Evolutionary conservation across 2,329 filamentous ascomycete species (phyloP).

Genomic region (Ploettnerulaceae sp.): DNA sequence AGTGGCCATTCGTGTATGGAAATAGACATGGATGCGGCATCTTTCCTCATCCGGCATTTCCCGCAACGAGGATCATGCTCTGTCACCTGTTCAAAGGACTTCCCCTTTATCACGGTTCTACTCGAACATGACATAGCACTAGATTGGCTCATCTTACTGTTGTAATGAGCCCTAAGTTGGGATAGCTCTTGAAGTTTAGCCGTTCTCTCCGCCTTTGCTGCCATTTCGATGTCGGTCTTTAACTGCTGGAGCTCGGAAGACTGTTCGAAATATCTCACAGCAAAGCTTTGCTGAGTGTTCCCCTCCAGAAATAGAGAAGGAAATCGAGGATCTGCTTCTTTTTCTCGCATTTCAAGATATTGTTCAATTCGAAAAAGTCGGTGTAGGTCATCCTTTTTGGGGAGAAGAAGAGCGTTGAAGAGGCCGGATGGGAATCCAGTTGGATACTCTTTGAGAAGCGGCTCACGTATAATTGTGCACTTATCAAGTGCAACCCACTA

Average conservation of each 20-base stretch:
- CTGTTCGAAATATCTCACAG: slow-evolving; percentile 42
- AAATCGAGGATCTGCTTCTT: background rate
- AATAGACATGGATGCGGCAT: slow-evolving; percentile 41
- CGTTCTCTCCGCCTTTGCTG: slow-evolving; percentile 34
- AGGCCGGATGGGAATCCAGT: slow-evolving; percentile 39
- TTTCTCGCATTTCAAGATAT: slow-evolving; percentile 37
- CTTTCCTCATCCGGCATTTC: slow-evolving; percentile 33
- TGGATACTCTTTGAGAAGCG: slow-evolving; percentile 42
- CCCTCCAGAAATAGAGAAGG: background rate
- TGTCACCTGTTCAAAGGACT: background rate
- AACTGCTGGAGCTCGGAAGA: slow-evolving; percentile 37
- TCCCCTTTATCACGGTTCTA: background rate
- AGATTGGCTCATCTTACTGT: slow-evolving; percentile 8
- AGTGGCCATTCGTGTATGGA: slow-evolving; percentile 52
- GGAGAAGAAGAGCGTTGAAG: slow-evolving; percentile 42
- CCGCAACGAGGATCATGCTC: slow-evolving; percentile 28
- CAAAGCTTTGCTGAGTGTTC: slow-evolving; percentile 15
- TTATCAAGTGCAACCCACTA: slow-evolving; percentile 56
- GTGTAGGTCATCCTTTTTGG: slow-evolving; percentile 38
- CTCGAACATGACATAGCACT: slow-evolving; percentile 3
- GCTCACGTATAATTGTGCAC: slow-evolving; percentile 35
- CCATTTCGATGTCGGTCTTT: slow-evolving; percentile 35
- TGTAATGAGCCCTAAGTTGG: slow-evolving; percentile 23
- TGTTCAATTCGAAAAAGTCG: slow-evolving; percentile 43
- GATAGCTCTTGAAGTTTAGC: slow-evolving; percentile 36